phyloP scores from a whole-genome alignment of 2,329 filamentous ascomycete genomes.

The Ascomycota sp. region DNA sequence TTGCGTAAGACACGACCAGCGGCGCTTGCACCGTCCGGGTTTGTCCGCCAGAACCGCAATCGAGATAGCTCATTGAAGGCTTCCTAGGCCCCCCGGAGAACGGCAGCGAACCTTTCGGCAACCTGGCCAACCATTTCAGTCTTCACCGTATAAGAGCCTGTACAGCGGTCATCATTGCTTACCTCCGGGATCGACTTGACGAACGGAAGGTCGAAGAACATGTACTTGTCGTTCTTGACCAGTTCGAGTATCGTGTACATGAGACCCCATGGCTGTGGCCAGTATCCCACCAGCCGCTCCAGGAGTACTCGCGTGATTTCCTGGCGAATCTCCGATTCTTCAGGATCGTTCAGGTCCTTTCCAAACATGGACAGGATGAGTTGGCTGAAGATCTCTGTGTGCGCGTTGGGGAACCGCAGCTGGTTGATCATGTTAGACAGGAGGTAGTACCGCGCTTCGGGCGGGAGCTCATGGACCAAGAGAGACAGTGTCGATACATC shows the following conservation, averaged over 20 bases:
- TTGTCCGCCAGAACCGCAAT: too few species aligned
- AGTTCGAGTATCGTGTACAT: constrained; percentile 77
- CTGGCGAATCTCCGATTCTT: constrained; percentile 68
- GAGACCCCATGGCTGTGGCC: constrained; percentile 90
- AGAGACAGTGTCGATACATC: constrained; percentile 57
- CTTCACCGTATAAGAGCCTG: not conserved
- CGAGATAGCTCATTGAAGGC: not conserved
- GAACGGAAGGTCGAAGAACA: constrained; percentile 83
- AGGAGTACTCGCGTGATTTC: constrained; percentile 77
- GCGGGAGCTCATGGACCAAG: constrained; percentile 52
- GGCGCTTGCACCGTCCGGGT: too few species aligned
- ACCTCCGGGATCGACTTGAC: constrained; percentile 82
- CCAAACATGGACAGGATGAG: constrained; percentile 71
- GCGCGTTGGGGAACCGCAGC: constrained; percentile 69
- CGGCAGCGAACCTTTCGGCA: constrained; percentile 15
- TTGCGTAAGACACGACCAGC: too few species aligned
- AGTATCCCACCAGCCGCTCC: constrained; percentile 71
- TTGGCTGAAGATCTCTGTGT: constrained; percentile 86
- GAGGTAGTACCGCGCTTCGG: constrained; percentile 69
- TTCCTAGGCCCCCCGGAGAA: constrained; percentile 13
- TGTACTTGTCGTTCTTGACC: constrained; percentile 74
- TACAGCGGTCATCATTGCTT: too few species aligned
- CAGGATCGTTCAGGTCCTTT: constrained; percentile 48
- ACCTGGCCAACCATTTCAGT: constrained; percentile 9
- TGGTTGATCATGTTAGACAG: constrained; percentile 76